Evolutionary conservation across 2,329 filamentous ascomycete genomes (phyloP), one percentile per base, ranked within the genome.

Genomic region (Hypoxylon rubiginosum): DNA sequence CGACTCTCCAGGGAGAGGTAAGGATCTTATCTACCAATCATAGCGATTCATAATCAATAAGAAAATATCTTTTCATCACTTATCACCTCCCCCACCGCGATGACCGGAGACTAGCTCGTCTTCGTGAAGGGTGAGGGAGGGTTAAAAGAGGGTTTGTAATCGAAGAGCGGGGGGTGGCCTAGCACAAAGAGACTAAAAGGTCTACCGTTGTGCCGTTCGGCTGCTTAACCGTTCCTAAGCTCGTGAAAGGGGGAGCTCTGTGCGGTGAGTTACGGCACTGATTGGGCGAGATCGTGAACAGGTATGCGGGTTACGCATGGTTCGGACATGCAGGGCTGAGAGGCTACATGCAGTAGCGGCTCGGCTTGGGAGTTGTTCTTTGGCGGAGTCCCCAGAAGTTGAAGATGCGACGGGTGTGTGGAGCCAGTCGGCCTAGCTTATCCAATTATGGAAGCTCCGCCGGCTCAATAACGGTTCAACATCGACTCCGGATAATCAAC

Each of bases 11-110:
- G 17, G 17, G 24, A 53, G 32, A 26, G 1, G 41, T 24, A 45
- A 58, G 55, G 52, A 48, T 30, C 64, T 64, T 69, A 67, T 67
- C 64, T 59, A 54, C 67, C 67, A 69, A 69, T 69, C 64, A 67
- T 56, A 4, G 21, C 41, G 51, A 56, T 57, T 21, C 50, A 5
- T 48, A 19, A 50, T 52, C 43, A 64, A 21, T 17, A 26, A 32
- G 50, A 61, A 66, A 66, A 64, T 2, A 17, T 39, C 26, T 8
- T 64, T n/a, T n/a, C 26, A 28, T 56, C 49, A n/a, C n/a, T 57
- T 39, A 57, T 32, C 41, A 54, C n/a, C 34, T 36, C 46, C 60
- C 56, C 60, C 67, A 69, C 57, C 53, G 60, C 57, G 60, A 67
- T 50, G 54, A 67, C 62, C 64, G 61, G 64, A 59, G 53, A 39